phyloP scores from a whole-genome alignment of 805 yeast species.

The Teunomyces cretensis region DNA sequence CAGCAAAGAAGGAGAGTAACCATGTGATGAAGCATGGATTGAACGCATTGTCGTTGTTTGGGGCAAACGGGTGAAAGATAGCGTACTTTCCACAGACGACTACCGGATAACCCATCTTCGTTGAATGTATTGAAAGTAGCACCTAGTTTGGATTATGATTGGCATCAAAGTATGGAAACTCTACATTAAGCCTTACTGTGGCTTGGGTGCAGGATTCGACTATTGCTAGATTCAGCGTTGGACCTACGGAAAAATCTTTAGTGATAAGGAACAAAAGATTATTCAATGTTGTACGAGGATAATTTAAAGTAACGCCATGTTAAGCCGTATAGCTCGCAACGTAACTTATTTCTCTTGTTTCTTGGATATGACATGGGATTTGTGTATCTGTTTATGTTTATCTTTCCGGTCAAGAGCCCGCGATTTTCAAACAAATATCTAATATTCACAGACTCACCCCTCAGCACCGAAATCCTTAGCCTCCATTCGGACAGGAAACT shows the following conservation, averaged over 20 bases:
- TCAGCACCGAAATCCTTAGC: no score
- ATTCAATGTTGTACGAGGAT: no score
- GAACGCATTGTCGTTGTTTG: constrained; percentile 29
- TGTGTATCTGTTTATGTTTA: not conserved
- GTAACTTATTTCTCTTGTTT: no score
- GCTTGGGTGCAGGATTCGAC: not conserved
- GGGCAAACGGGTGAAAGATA: constrained; percentile 20
- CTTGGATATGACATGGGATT: no score
- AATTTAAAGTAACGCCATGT: no score
- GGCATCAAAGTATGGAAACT: not conserved
- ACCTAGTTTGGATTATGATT: not conserved
- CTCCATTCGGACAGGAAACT: no score
- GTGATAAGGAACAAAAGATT: not conserved
- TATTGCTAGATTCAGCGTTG: no score
- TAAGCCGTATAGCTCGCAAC: no score
- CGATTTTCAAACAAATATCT: no score
- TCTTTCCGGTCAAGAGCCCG: not conserved
- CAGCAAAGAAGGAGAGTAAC: constrained; percentile 11
- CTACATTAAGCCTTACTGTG: not conserved
- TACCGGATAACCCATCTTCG: constrained; percentile 5
- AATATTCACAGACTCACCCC: no score
- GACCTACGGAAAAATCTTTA: not conserved
- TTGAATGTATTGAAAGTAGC: not conserved
- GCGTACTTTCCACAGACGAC: constrained; percentile 14
- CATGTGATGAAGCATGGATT: constrained; percentile 33